Base-by-base conservation (phyloP, 352 stramenopile species). In the Halophytophthora polymorphica region DNA sequence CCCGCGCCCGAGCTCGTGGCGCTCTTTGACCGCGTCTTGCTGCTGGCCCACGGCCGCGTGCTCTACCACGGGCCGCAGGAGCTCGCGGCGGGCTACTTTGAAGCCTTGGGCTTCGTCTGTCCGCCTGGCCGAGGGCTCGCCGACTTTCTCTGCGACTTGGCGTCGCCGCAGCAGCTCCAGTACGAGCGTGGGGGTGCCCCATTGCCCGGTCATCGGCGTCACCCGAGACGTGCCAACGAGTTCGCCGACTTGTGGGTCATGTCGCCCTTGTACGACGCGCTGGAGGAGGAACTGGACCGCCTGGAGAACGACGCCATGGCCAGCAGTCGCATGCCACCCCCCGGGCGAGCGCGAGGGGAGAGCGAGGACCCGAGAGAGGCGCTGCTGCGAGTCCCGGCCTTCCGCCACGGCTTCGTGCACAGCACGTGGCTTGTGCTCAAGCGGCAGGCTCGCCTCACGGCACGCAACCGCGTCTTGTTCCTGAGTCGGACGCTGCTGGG, bases 11-110 rank as follows among this genome's bases (percentile, higher is more conserved):
- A 98, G 75, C 83, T 95, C 2, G 79, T 96, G 37, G 73, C 78
- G 17, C 68, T 97, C 7, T 98, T 98, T 71, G 93, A 98, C 66
- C 86, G 97, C 39, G 51, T 98, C 2, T 76, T 97, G 19, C 42
- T 98, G 10, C 57, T 98, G 22, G 78, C 86, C 53, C 68, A 93
- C 28, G 92, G 93, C 45, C 61, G 80, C 43, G 72, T 98, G 18
- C 74, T 98, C 7, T 98, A 96, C 55, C 72, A 68, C 92, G 51
- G 67, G 83, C 48, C 84, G 66, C 65, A 69, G 68, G 49, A 73
- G 69, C 39, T 73, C 58, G 69, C 71, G 5, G 56, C 86, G 35
- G 64, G 67, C 18, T 96, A 97, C 53, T 97, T 98, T 56, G 72
- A 80, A 22, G 58, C 53, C 6, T 43, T 95, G 18, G 86, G 86